These are phyloP conservation scores for Cucurbitaria berberidis DNA, from an alignment of 2,329 filamentous ascomycete genomes.

Conservation along the genomic window DNA sequence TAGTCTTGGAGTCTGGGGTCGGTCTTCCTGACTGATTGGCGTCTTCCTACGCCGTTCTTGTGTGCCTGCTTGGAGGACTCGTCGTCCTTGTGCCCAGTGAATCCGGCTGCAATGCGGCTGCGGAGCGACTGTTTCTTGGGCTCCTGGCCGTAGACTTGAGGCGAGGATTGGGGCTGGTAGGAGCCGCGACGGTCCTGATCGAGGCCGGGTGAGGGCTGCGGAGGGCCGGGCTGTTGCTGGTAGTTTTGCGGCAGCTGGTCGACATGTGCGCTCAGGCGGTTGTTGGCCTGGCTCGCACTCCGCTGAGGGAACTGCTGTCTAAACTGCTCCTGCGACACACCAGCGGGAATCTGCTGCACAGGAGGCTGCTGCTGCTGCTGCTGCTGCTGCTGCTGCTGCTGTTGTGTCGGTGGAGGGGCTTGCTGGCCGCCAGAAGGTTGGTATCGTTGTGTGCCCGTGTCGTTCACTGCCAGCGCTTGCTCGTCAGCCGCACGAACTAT, in stretches of 20 bases:
- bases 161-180: conserved; percentile 30
- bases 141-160: conserved; percentile 22
- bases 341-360: conserved; percentile 17
- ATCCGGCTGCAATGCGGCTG: conserved; percentile 40
- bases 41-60: conserved; percentile 42
- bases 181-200: conserved; percentile 32
- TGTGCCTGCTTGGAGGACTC: conserved; percentile 34
- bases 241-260: conserved; percentile 35
- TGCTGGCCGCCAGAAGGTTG: conserved; percentile 30
- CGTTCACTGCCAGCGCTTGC: conserved; percentile 44
- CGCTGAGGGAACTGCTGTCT: conserved; percentile 35
- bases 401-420: conserved; percentile 21
- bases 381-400: conserved; percentile 31
- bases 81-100: conserved; percentile 43
- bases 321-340: conserved; percentile 22
- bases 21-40: conserved; percentile 46
- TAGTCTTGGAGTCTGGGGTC: conserved; percentile 38
- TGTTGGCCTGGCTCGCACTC: conserved; percentile 39
- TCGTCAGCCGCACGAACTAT: conserved; percentile 42
- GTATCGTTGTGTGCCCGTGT: conserved; percentile 38
- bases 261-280: conserved; percentile 41
- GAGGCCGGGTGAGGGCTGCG: conserved; percentile 29
- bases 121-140: conserved; percentile 43
- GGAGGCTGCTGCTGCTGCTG: conserved; percentile 28
- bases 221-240: conserved; percentile 31